phyloP scores from a whole-genome alignment of 2,329 filamentous ascomycete species.

The Geosmithia morbida region DNA sequence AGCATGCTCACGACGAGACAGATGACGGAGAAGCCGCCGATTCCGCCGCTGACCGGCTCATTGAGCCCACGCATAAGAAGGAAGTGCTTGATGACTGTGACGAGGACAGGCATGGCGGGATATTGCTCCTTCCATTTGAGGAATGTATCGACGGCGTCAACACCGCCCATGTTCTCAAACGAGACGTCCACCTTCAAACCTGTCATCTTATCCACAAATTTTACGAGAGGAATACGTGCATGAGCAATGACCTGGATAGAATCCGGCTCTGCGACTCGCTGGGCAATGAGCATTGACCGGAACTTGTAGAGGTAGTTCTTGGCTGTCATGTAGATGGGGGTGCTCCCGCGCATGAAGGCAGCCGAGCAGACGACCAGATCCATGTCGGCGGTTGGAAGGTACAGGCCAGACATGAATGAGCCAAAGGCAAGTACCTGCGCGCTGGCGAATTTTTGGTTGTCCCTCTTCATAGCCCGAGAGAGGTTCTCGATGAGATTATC shows the following conservation, averaged over 20 bases:
- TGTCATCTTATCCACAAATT: conserved; percentile 69
- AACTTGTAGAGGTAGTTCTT: conserved; percentile 49
- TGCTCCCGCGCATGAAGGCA: conserved; percentile 38
- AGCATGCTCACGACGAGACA: conserved; percentile 86
- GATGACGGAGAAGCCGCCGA: conserved; percentile 88
- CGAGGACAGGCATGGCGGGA: conserved; percentile 74
- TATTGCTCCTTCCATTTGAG: conserved; percentile 63
- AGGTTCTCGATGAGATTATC: conserved; percentile 58
- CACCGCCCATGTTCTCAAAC: conserved; percentile 79
- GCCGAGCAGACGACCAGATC: conserved; percentile 67
- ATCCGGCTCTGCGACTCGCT: conserved; percentile 40
- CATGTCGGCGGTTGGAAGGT: conserved; percentile 69
- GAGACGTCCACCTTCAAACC: conserved; percentile 82
- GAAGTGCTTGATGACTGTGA: conserved; percentile 85
- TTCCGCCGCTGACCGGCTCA: conserved; percentile 79
- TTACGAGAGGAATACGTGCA: conserved; percentile 84
- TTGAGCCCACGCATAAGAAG: conserved; percentile 80
- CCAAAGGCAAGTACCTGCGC: conserved; percentile 66
- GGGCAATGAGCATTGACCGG: conserved; percentile 38
- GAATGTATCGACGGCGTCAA: conserved; percentile 71
- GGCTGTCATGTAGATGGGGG: conserved; percentile 29
- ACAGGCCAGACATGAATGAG: conserved; percentile 79
- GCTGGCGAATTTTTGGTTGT: conserved; percentile 33
- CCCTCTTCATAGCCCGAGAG: conserved; percentile 38
- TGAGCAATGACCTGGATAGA: conserved; percentile 53